Evolutionary conservation across 176 grass and related monocot genomes (phyloP).

Genomic region (Triticum timopheevii): DNA sequence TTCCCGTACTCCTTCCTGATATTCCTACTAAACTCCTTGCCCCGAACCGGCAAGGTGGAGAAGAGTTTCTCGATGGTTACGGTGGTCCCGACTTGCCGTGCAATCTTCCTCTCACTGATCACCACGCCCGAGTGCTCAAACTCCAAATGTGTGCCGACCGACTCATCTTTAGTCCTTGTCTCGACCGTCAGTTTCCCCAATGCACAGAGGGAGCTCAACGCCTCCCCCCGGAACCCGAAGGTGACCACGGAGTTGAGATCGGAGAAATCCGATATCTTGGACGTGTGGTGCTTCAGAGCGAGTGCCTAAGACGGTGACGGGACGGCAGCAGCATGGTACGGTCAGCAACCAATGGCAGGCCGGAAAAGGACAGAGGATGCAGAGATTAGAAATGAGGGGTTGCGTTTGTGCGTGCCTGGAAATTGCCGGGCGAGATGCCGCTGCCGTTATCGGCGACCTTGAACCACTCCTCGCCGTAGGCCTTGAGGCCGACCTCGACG

Average conservation of each 20-base stretch:
- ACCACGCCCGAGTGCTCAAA: slow-evolving; percentile 80
- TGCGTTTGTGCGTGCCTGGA: slow-evolving; percentile 49
- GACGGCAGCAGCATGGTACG: neutral
- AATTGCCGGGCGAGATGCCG: slow-evolving; percentile 76
- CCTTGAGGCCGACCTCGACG: slow-evolving; percentile 82
- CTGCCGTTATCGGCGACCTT: slow-evolving; percentile 84
- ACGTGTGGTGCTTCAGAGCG: slow-evolving; percentile 89
- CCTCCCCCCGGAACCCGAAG: slow-evolving; percentile 89
- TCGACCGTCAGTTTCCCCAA: slow-evolving; percentile 71
- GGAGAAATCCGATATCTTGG: slow-evolving; percentile 83
- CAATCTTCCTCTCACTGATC: slow-evolving; percentile 60
- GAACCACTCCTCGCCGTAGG: slow-evolving; percentile 83
- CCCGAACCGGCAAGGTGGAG: slow-evolving; percentile 78
- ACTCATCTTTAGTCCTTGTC: slow-evolving; percentile 76
- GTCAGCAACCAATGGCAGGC: slow-evolving; percentile 4
- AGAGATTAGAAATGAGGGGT: neutral
- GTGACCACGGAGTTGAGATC: slow-evolving; percentile 71
- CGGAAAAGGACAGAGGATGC: neutral
- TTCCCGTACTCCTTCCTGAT: slow-evolving; percentile 86
- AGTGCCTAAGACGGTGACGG: slow-evolving; percentile 41
- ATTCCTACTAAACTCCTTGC: slow-evolving; percentile 93
- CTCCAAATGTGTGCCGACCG: slow-evolving; percentile 69
- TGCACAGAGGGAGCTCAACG: slow-evolving; percentile 81
- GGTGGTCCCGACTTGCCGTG: slow-evolving; percentile 82
- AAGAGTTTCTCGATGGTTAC: slow-evolving; percentile 84